Percentiles rank a stretch among this genome's conserved stretches.
phyloP scores from a whole-genome alignment of 2,329 filamentous ascomycete genomes.

The Monosporascus ibericus region DNA sequence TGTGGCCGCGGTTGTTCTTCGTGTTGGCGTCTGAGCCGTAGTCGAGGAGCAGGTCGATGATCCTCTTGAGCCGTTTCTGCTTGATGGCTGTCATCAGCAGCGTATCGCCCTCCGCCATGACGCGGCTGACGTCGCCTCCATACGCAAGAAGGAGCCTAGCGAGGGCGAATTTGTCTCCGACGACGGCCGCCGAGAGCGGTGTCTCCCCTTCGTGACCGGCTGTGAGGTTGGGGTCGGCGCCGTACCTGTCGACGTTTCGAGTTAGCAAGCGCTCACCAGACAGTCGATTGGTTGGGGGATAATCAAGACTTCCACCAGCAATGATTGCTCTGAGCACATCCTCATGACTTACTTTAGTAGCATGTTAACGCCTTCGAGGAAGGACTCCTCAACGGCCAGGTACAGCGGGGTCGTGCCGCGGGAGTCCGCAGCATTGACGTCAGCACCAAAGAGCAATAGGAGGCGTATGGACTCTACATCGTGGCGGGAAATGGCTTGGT shows the following conservation, averaged over 20 bases:
- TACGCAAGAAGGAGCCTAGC: constrained; percentile 56
- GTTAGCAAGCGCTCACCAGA: constrained; percentile 1
- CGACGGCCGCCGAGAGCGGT: constrained; percentile 45
- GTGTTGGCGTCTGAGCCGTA: constrained; percentile 44
- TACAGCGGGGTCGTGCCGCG: constrained; percentile 46
- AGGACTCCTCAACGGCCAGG: constrained; percentile 44
- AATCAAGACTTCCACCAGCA: background rate
- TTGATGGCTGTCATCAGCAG: constrained; percentile 55
- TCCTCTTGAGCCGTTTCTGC: constrained; percentile 33
- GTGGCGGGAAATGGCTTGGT: constrained; percentile 44
- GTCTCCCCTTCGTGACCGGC: constrained; percentile 46
- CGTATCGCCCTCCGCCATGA: constrained; percentile 52
- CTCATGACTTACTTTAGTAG: constrained; percentile 42
- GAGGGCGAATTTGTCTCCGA: constrained; percentile 48
- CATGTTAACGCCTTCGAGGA: constrained; percentile 49
- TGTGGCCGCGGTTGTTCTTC: constrained; percentile 44
- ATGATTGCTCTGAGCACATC: background rate
- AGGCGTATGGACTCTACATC: constrained; percentile 50
- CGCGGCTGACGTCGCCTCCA: constrained; percentile 49
- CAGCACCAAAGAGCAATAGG: constrained; percentile 50
- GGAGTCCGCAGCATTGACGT: constrained; percentile 46
- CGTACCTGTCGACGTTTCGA: constrained; percentile 33
- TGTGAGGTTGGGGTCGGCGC: constrained; percentile 50
- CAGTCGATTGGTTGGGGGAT: background rate
- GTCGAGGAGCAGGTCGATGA: constrained; percentile 41